phyloP scores from a whole-genome alignment of 352 stramenopile genomes.

The Globisporangium nagaii region DNA sequence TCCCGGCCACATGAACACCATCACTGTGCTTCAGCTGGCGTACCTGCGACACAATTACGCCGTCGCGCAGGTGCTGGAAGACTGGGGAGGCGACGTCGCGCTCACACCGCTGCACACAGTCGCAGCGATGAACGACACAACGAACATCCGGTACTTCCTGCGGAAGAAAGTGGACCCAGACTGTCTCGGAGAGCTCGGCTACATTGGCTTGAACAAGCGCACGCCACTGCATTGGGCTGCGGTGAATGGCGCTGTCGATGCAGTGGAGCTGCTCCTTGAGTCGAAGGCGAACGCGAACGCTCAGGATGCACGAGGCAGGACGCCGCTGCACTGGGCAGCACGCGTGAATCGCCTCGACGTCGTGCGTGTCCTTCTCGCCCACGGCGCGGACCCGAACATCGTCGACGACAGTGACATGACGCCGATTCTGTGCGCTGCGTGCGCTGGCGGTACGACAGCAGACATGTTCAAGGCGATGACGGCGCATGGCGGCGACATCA shows the following conservation, averaged over 20 bases:
- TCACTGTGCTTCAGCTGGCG: slow-evolving; percentile 75
- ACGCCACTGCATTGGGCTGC: slow-evolving; percentile 77
- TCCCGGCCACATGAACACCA: slow-evolving; percentile 81
- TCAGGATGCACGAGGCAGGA: slow-evolving; percentile 60
- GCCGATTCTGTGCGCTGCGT: slow-evolving; percentile 66
- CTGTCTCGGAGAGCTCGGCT: slow-evolving; percentile 71
- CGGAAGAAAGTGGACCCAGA: slow-evolving; percentile 73
- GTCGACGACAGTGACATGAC: slow-evolving; percentile 76
- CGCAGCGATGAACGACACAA: slow-evolving; percentile 65
- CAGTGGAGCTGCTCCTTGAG: slow-evolving; percentile 52
- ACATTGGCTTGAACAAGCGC: slow-evolving; percentile 76
- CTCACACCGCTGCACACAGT: slow-evolving; percentile 74
- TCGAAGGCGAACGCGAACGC: slow-evolving; percentile 60
- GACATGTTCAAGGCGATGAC: slow-evolving; percentile 78
- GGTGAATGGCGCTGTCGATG: slow-evolving; percentile 55
- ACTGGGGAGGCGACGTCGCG: slow-evolving; percentile 77
- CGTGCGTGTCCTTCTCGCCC: slow-evolving; percentile 44
- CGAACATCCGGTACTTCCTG: slow-evolving; percentile 48
- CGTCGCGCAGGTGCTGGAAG: slow-evolving; percentile 71
- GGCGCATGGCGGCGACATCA: slow-evolving; percentile 58
- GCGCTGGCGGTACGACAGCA: slow-evolving; percentile 49
- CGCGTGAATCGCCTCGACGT: slow-evolving; percentile 68
- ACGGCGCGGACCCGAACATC: slow-evolving; percentile 62
- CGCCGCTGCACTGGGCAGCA: slow-evolving; percentile 71
- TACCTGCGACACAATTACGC: slow-evolving; percentile 80